phyloP scores from a whole-genome alignment of 371 early-diverging fungal genomes.

The Smittium culicis region DNA sequence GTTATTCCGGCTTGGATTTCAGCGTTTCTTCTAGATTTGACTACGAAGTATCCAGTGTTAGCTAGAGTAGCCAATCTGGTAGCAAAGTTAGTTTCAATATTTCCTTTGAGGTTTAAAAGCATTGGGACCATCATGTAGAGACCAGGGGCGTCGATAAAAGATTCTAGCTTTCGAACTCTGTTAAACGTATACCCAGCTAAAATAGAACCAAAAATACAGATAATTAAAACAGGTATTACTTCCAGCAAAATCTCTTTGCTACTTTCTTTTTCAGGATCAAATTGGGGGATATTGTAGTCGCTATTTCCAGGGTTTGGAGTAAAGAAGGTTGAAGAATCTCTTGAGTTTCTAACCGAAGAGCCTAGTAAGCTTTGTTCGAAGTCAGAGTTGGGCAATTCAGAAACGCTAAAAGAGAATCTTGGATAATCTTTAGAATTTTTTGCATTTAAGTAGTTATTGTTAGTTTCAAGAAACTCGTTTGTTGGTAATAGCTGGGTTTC shows the following conservation, averaged over 20 bases:
- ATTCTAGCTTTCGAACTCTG: conserved; percentile 38
- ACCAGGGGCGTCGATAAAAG: conserved; percentile 51
- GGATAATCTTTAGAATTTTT: no score
- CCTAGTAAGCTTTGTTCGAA: no score
- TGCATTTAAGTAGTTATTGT: no score
- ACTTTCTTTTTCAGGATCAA: neutral
- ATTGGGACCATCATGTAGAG: conserved; percentile 73
- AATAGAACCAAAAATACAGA: conserved; percentile 56
- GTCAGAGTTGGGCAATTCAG: no score
- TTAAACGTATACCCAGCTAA: conserved; percentile 56
- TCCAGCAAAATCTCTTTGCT: conserved; percentile 27
- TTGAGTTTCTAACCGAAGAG: no score
- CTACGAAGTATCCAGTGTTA: conserved; percentile 10
- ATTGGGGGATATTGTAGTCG: neutral
- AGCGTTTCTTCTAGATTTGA: conserved; percentile 34
- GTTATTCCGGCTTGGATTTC: conserved; percentile 51
- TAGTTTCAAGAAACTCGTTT: no score
- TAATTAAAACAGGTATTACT: conserved; percentile 54
- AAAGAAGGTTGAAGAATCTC: no score
- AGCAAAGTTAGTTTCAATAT: conserved; percentile 75
- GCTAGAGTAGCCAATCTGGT: conserved; percentile 66
- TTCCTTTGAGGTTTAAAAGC: conserved; percentile 70
- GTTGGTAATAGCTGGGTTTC: no score
- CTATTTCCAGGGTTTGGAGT: no score
- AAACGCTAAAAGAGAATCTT: no score